Evolutionary conservation across 2,329 filamentous ascomycete genomes (phyloP), one percentile per base, ranked within the genome.

Genomic region (Colletotrichum caudatum): DNA sequence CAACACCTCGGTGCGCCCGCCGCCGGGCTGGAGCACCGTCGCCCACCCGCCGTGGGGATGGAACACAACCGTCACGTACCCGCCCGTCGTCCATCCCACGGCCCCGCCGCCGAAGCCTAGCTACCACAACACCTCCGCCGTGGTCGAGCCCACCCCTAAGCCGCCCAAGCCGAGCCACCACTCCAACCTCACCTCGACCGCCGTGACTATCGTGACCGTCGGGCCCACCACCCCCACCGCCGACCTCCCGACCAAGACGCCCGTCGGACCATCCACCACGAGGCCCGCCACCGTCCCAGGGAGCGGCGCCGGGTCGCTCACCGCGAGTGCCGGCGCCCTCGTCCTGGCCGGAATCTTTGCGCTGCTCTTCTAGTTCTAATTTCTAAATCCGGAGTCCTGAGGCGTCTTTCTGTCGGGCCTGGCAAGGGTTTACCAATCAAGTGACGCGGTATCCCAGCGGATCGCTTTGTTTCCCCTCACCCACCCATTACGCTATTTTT

Each of bases 341-440:
- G 74, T 82, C 58, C 66, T 83, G 41, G 83, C 79, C 53, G 84
- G 80, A 69, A 69, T 83, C 48, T 81, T 79, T 61, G 82, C 80
- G 29, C 64, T 85, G 3, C 54, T 73, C 35, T 20, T 71, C 37
- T 74, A 62, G 62, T 60, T 41, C 29, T 44, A 44, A 29, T 20
- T 33, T 20, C 5, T 39, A 16, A 16, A 33, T 39, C 12, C 5
- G 33, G 12, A 18, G 50, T 12, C 23, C 3, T 12, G 23, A 14
- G 11, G 66, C 23, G 50, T 14, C 48, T 11, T 26, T 39, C 4
- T 1, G 26, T 12, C 20, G 9, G 2, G 54, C n/a, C 16, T 9
- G 14, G 35, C n/a, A 8, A 8, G 35, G n/a, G n/a, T 39, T 39
- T 39, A 8, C 16, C 7, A 12, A 12, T 23, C 54, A 58, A 29